A percentile compares a stretch with the other conserved stretches of the same genome.
phyloP scores from a whole-genome alignment of 495 filamentous ascomycete species.

The Hypoxylon rickii region DNA sequence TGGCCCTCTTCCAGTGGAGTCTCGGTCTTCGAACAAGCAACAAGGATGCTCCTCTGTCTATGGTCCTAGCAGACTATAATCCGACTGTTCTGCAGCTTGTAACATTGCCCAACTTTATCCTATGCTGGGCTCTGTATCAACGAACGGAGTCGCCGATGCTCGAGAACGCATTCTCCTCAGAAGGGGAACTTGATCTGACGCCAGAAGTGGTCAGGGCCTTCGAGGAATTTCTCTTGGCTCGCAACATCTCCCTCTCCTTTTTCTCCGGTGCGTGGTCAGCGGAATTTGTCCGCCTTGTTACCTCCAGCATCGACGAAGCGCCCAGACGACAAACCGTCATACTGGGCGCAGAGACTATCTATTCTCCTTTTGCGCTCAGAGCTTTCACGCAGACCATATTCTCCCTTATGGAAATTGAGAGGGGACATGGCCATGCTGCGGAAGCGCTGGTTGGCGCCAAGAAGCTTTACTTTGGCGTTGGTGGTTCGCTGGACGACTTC shows the following conservation, averaged over 20 bases:
- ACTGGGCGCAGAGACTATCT: constrained; percentile 93
- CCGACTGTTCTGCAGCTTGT: constrained; percentile 80
- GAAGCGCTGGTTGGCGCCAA: constrained; percentile 87
- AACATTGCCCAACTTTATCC: constrained; percentile 84
- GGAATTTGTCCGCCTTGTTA: constrained; percentile 65
- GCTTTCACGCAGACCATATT: constrained; percentile 77
- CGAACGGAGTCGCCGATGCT: constrained; percentile 36
- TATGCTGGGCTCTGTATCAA: constrained; percentile 71
- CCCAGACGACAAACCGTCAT: constrained; percentile 54
- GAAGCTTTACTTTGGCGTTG: constrained; percentile 94
- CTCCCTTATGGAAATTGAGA: constrained; percentile 61
- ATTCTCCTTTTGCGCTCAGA: constrained; percentile 74
- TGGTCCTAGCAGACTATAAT: constrained; percentile 91
- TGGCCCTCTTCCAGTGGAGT: constrained; percentile 74
- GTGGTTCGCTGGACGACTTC: constrained; percentile 91
- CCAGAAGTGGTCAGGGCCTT: constrained; percentile 66
- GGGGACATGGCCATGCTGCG: constrained; percentile 44
- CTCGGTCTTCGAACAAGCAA: constrained; percentile 45
- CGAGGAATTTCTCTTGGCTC: constrained; percentile 56
- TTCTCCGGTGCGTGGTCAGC: constrained; percentile 84
- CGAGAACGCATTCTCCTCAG: constrained; percentile 48
- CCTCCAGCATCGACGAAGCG: constrained; percentile 22
- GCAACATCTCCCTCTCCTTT: constrained; percentile 67
- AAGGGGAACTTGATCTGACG: constrained; percentile 77
- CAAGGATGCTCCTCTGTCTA: constrained; percentile 50